Conservation (phyloP, 2,329 filamentous ascomycete species). For the Cadophora sp. region DNA sequence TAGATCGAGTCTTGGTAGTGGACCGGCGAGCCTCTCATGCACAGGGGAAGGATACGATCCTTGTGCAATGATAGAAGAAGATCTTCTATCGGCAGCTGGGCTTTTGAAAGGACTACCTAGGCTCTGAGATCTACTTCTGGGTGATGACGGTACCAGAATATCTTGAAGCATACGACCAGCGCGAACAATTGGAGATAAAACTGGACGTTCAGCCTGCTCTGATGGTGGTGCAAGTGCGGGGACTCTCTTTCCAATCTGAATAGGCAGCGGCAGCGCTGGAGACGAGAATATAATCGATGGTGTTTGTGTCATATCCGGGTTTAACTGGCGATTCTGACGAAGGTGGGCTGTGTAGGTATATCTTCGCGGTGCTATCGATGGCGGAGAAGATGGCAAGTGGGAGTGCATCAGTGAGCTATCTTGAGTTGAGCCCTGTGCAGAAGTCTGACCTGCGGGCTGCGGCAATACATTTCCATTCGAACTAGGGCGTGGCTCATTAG, state of each 20-base stretch:
- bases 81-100: constrained; percentile 38
- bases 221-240: constrained; percentile 22
- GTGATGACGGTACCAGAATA: constrained; percentile 42
- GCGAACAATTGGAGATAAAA: constrained; percentile 42
- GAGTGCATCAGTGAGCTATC: constrained; percentile 25
- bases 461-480: neutral
- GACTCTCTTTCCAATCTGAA: constrained; percentile 32
- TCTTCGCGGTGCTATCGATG: constrained; percentile 39
- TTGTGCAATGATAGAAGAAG: constrained; percentile 34
- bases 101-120: constrained; percentile 47
- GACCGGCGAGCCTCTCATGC: constrained; percentile 31
- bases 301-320: constrained; percentile 39
- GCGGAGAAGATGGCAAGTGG: constrained; percentile 44
- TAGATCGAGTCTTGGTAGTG: constrained; percentile 37
- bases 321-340: constrained; percentile 38
- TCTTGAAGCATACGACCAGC: constrained; percentile 46
- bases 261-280: constrained; percentile 43
- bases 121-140: constrained; percentile 43
- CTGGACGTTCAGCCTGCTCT: constrained; percentile 31
- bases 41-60: constrained; percentile 29
- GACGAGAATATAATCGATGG: constrained; percentile 46
- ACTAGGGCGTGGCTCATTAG: constrained; percentile 2
- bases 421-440: neutral
- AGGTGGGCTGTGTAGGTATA: constrained; percentile 43
- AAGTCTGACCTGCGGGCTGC: neutral